A percentile compares a stretch with the other conserved stretches of the same genome.
These are phyloP conservation scores for Ilyonectria robusta DNA, from an alignment of 2,329 filamentous ascomycete genomes.

Conservation along the genomic window DNA sequence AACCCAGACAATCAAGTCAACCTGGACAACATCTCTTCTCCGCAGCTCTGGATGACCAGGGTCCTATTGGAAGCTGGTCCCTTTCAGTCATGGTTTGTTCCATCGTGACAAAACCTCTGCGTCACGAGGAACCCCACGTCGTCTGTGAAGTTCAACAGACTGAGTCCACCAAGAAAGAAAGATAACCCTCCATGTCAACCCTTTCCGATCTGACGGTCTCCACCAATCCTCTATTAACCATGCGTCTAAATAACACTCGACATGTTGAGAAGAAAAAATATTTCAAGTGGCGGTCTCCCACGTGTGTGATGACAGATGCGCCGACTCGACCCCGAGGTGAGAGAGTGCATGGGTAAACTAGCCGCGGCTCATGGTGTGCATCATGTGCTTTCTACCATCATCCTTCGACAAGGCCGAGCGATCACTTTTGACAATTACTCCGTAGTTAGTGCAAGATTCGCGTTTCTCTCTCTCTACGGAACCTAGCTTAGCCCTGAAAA, in stretches of 20 bases:
- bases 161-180: background rate
- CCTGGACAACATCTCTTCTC: slow-evolving; percentile 9
- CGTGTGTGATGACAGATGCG: slow-evolving; percentile 13
- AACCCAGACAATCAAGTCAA: slow-evolving; percentile 12
- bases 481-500: slow-evolving; percentile 4
- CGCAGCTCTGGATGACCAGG: background rate
- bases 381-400: slow-evolving; percentile 25
- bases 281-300: slow-evolving; percentile 11
- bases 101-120: background rate
- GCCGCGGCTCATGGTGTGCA: slow-evolving; percentile 20
- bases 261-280: background rate
- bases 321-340: slow-evolving; percentile 10
- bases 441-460: background rate
- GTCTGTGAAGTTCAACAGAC: background rate
- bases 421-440: background rate
- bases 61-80: background rate
- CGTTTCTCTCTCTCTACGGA: background rate
- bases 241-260: background rate
- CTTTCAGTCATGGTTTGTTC: background rate
- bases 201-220: background rate
- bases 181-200: background rate
- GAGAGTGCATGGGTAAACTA: slow-evolving; percentile 21
- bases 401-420: background rate
- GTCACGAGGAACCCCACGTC: background rate
- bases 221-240: background rate